A percentile compares a stretch with the other conserved stretches of the same genome.
These are phyloP conservation scores for Gossypium laxum DNA, from an alignment of 441 rosid species.

Conservation along the genomic window DNA sequence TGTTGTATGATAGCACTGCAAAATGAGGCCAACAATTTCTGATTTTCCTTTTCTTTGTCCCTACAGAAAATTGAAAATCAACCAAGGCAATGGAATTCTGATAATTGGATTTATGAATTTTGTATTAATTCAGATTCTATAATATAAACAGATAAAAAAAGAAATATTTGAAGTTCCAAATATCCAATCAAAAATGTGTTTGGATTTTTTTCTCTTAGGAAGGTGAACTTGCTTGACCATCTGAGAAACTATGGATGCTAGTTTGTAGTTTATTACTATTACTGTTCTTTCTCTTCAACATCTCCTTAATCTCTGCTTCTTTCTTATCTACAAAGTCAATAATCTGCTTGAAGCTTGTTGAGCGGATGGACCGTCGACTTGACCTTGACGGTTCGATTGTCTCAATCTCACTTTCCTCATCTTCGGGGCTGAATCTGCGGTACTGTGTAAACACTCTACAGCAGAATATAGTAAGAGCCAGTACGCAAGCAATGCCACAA, in stretches of 20 bases:
- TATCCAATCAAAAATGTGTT: not conserved
- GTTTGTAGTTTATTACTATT: conserved; percentile 28
- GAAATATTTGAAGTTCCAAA: not conserved
- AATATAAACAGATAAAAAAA: not conserved
- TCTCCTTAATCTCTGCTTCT: conserved; percentile 60
- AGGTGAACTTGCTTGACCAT: conserved; percentile 23
- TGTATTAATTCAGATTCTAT: not conserved
- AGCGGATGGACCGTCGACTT: conserved; percentile 24
- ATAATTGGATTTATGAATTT: not conserved
- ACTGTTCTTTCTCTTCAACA: conserved; percentile 38
- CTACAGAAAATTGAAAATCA: not conserved
- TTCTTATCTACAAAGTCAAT: conserved; percentile 61
- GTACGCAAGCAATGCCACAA: conserved; percentile 51
- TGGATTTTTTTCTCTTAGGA: not conserved
- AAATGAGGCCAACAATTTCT: no score
- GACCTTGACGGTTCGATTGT: conserved; percentile 42
- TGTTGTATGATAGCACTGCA: no score
- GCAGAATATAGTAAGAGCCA: conserved; percentile 47
- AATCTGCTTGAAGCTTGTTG: conserved; percentile 44
- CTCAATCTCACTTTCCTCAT: conserved; percentile 26
- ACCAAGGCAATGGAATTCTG: not conserved
- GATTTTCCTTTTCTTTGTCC: not conserved
- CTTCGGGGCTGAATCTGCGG: conserved; percentile 43
- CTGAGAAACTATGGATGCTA: conserved; percentile 24
- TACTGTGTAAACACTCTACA: conserved; percentile 48